These are phyloP conservation scores for Trichocladium uniseriatum DNA, from an alignment of 495 filamentous ascomycete genomes.

Conservation along the genomic window DNA sequence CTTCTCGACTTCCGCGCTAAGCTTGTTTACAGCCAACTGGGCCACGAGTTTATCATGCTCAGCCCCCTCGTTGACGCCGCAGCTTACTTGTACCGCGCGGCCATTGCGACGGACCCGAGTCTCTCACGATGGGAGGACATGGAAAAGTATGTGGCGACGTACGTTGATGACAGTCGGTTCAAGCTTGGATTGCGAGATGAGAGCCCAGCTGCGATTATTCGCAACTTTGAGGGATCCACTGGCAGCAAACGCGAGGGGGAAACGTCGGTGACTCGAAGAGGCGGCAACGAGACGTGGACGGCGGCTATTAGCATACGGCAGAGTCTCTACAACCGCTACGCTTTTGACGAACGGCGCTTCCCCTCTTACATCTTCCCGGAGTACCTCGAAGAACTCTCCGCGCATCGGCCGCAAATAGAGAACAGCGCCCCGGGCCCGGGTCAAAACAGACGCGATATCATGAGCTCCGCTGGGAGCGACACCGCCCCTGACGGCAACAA, in stretches of 20 bases:
- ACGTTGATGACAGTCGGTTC: constrained; percentile 9
- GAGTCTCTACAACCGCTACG: constrained; percentile 7
- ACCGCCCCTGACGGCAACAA: too few species aligned
- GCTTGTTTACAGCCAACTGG: constrained; percentile 20
- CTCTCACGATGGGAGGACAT: constrained; percentile 4
- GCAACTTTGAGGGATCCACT: constrained; percentile 1
- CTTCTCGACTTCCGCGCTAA: constrained; percentile 22
- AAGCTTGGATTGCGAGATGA: neutral
- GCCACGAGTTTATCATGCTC: constrained; percentile 12
- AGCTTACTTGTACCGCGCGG: constrained; percentile 12
- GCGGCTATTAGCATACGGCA: constrained; percentile 1
- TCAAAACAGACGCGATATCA: neutral
- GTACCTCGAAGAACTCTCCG: constrained; percentile 6
- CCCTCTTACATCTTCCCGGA: neutral
- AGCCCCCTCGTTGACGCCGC: constrained; percentile 13
- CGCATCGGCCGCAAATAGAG: too few species aligned
- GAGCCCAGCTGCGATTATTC: constrained; percentile 5
- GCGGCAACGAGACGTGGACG: neutral
- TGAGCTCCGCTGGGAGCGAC: neutral
- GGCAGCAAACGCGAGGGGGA: neutral
- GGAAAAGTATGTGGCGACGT: neutral
- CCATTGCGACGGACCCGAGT: constrained; percentile 4
- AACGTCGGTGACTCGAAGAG: neutral
- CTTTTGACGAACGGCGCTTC: neutral
- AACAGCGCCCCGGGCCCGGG: neutral